These are phyloP conservation scores for Castanospermum australe DNA, from an alignment of 306 rosid species.

Conservation along the genomic window DNA sequence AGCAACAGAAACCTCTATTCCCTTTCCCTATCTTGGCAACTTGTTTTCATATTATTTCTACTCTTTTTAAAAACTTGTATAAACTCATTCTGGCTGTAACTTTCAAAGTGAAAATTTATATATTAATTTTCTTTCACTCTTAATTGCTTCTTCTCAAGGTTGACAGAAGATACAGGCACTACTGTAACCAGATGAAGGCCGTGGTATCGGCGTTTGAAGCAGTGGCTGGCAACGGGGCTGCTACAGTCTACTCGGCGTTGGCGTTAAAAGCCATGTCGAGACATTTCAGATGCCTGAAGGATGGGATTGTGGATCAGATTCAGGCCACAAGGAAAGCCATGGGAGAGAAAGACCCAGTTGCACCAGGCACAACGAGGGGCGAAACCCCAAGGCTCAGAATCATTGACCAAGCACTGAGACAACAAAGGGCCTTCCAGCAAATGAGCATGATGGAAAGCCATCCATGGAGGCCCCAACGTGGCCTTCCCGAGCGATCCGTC, in stretches of 20 bases:
- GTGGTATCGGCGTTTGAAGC: conserved; percentile 83
- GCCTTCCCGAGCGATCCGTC: conserved; percentile 82
- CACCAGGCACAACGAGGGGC: conserved; percentile 76
- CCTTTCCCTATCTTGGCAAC: conserved; percentile 12
- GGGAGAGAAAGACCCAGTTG: conserved; percentile 83
- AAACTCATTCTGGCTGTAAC: not conserved
- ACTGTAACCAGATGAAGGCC: conserved; percentile 82
- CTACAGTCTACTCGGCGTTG: conserved; percentile 78
- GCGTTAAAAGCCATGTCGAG: conserved; percentile 89
- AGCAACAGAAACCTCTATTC: not conserved
- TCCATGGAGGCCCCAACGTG: conserved; percentile 93
- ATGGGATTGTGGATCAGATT: conserved; percentile 71
- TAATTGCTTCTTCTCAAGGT: conserved; percentile 40
- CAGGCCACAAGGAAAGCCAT: conserved; percentile 57
- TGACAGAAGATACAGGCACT: conserved; percentile 88
- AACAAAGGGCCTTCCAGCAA: conserved; percentile 89
- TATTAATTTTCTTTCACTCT: not conserved
- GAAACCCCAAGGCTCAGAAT: conserved; percentile 86
- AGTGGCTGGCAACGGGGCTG: conserved; percentile 75
- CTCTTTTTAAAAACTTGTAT: not conserved
- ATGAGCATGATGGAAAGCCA: conserved; percentile 88
- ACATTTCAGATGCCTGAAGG: conserved; percentile 78
- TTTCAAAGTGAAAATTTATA: not conserved
- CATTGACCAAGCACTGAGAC: conserved; percentile 78
- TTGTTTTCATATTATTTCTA: not conserved